Evolutionary conservation across 2,329 filamentous ascomycete genomes (phyloP).

Genomic region (Xylogone sp.): DNA sequence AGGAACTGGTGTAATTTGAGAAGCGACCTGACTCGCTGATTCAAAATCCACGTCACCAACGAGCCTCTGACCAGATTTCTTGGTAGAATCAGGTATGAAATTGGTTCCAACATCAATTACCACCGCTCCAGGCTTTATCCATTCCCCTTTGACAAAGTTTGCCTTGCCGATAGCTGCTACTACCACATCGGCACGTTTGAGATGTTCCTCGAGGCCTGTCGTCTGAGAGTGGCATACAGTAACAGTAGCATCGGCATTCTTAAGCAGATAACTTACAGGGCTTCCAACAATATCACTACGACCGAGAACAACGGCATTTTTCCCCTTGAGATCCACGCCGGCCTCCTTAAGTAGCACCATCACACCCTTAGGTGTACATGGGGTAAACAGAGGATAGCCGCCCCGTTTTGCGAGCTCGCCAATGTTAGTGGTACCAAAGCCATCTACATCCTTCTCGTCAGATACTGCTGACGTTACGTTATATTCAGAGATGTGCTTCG

Average conservation of each 20-base stretch:
- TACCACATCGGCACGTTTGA: conserved; percentile 84
- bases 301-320: conserved; percentile 91
- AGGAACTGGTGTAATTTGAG: conserved; percentile 91
- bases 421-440: conserved; percentile 91
- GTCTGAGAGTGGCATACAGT: conserved; percentile 95
- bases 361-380: conserved; percentile 95
- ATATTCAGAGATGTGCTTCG: conserved; percentile 87
- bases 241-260: conserved; percentile 94
- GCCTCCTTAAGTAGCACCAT: conserved; percentile 87
- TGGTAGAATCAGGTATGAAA: conserved; percentile 82
- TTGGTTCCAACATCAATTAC: conserved; percentile 98
- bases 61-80: conserved; percentile 87
- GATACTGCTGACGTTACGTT: conserved; percentile 83
- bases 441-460: conserved; percentile 96
- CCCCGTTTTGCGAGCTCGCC: conserved; percentile 96
- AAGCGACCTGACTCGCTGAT: conserved; percentile 78
- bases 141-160: conserved; percentile 87
- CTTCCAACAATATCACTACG: conserved; percentile 97
- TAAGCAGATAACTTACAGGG: conserved; percentile 91
- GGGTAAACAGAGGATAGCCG: conserved; percentile 82
- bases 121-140: conserved; percentile 91
- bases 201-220: conserved; percentile 62
- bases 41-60: conserved; percentile 96
- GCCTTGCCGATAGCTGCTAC: conserved; percentile 88
- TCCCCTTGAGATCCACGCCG: conserved; percentile 79